phyloP scores from a whole-genome alignment of 352 stramenopile genomes.

The Blastocystis sp. region DNA sequence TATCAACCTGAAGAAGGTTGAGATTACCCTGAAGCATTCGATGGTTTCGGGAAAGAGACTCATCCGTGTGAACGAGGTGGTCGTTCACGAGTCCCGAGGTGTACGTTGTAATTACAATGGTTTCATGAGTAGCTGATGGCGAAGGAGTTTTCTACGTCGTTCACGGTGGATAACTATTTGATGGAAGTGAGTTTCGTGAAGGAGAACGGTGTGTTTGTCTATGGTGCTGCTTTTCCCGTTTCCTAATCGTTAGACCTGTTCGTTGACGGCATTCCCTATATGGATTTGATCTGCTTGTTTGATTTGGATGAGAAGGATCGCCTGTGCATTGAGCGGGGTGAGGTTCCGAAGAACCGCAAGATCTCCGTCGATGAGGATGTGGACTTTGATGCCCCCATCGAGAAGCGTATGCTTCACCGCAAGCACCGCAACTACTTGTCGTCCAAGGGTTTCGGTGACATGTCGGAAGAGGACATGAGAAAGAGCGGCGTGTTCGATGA shows the following conservation, averaged over 20 bases:
- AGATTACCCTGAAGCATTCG: conserved; percentile 53
- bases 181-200: conserved; percentile 55
- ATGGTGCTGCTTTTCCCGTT: background rate
- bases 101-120: background rate
- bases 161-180: conserved; percentile 53
- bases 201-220: conserved; percentile 35
- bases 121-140: conserved; percentile 13
- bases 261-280: conserved; percentile 50
- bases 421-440: conserved; percentile 49
- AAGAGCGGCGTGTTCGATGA: conserved; percentile 40
- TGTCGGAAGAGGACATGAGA: conserved; percentile 37
- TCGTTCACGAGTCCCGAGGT: conserved; percentile 47
- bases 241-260: conserved; percentile 6
- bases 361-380: background rate
- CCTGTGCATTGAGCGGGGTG: conserved; percentile 26
- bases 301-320: conserved; percentile 26
- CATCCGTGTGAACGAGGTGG: conserved; percentile 50
- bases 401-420: conserved; percentile 32
- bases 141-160: conserved; percentile 2
- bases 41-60: conserved; percentile 45
- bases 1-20: conserved; percentile 57
- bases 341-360: conserved; percentile 32
- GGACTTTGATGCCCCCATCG: conserved; percentile 47
- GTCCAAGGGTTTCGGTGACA: conserved; percentile 26
- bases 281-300: conserved; percentile 38